phyloP scores from a whole-genome alignment of 352 stramenopile genomes.

The Phytophthora europaea region DNA sequence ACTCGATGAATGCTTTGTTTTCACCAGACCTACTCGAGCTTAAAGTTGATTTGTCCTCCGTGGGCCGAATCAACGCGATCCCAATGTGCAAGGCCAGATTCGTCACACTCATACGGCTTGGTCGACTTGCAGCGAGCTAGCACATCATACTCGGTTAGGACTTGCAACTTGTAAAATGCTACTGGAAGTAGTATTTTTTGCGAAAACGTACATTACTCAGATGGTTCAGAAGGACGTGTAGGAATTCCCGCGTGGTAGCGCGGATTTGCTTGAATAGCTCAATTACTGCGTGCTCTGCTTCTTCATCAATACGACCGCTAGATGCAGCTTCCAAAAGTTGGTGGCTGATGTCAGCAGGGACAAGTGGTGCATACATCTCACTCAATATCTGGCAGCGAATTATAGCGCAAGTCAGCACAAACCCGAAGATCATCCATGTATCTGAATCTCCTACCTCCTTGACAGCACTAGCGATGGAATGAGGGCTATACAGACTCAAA shows the following conservation, averaged over 20 bases:
- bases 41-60: constrained; percentile 34
- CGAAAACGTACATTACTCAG: constrained; percentile 48
- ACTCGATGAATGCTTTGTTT: neutral
- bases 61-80: constrained; percentile 52
- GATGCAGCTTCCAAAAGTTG: constrained; percentile 45
- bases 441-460: constrained; percentile 49
- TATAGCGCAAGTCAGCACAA: neutral
- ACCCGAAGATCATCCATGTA: neutral
- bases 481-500: constrained; percentile 49
- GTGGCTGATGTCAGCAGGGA: constrained; percentile 46
- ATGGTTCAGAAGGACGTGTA: constrained; percentile 62
- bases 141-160: neutral
- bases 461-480: constrained; percentile 54
- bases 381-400: constrained; percentile 40
- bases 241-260: constrained; percentile 49
- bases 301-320: constrained; percentile 9
- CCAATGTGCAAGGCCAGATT: constrained; percentile 53
- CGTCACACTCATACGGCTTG: constrained; percentile 54
- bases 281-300: constrained; percentile 20
- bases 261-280: constrained; percentile 50
- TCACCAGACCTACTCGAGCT: constrained; percentile 41
- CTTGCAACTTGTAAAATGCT: neutral
- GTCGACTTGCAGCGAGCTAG: constrained; percentile 51
- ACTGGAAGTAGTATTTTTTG: too few species aligned
- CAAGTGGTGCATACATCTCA: constrained; percentile 52